Evolutionary conservation across 169 alveolate genomes (phyloP), one percentile per base, ranked within the genome.

Genomic region (Cryptosporidium bovis): DNA sequence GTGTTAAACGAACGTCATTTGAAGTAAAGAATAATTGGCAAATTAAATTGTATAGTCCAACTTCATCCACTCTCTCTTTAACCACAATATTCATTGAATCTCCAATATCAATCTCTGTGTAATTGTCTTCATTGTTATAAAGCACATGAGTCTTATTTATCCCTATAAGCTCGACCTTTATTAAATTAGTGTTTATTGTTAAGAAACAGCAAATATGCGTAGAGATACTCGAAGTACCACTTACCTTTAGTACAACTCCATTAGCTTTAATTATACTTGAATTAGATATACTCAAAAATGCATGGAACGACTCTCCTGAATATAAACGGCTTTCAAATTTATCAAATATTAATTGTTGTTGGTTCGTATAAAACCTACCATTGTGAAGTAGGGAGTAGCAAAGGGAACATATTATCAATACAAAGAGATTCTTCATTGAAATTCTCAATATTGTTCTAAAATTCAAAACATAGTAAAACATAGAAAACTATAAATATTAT

Each of bases 301-400:
- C 85, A 60, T 77, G 77, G 44, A 77, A 77, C 15, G 71, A 77
- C 40, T 77, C 87, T 0, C 87, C 87, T 24, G 51, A 77, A n/a
- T 77, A 77, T 29, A 77, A 62, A 18, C 87, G 87, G 18, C 87
- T 77, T 4, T 29, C 8, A 36, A 31, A 60, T 18, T 20, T 15
- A 34, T 18, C 0, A 29, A 53, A 6, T 29, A 2, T 18, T 20
- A 31, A 46, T 51, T n/a, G 66, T 68, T 46, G 15, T 16, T 7
- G 50, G 4, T 55, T 20, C 27, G 27, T 24, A 24, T 24, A 24
- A 24, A 34, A 77, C 87, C 50, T 77, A 77, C 87, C 87, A 77
- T 60, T 77, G 87, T 31, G 71, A 24, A 46, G 87, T 77, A 13
- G 87, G 87, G 15, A 77, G 20, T 7, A 77, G 44, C 55, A 77